These are phyloP conservation scores for Eimeria zaria DNA, from an alignment of 169 alveolate species.

Conservation along the genomic window DNA sequence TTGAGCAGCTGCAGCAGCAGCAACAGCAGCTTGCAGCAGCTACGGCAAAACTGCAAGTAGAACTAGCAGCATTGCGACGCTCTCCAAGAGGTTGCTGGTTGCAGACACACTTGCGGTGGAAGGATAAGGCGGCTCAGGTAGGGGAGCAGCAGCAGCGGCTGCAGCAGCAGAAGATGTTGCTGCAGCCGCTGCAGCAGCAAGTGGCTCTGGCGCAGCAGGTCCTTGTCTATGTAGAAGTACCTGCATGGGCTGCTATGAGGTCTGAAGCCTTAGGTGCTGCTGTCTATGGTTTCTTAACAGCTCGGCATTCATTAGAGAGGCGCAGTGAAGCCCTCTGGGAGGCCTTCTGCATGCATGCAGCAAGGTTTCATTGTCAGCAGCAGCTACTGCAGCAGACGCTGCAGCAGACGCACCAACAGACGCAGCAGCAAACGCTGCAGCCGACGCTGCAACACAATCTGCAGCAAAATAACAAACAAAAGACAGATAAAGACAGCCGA, in stretches of 20 bases:
- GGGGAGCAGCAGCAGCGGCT: slow-evolving; percentile 66
- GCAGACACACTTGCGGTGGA: slow-evolving; percentile 69
- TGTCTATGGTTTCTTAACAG: slow-evolving; percentile 39
- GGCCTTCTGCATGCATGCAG: slow-evolving; percentile 57
- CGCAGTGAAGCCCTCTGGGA: slow-evolving; percentile 49
- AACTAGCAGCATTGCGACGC: slow-evolving; percentile 54
- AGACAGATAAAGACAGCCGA: background rate
- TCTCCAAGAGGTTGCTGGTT: slow-evolving; percentile 73
- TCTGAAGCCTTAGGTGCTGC: slow-evolving; percentile 39
- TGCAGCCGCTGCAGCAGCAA: slow-evolving; percentile 71
- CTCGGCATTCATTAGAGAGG: slow-evolving; percentile 15
- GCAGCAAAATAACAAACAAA: background rate
- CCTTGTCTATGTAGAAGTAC: slow-evolving; percentile 42
- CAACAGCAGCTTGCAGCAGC: slow-evolving; percentile 78
- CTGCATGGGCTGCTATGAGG: slow-evolving; percentile 55
- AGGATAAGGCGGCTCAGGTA: slow-evolving; percentile 77
- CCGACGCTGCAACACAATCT: background rate
- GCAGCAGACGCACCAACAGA: background rate
- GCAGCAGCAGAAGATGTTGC: slow-evolving; percentile 66
- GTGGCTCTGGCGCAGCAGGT: slow-evolving; percentile 47
- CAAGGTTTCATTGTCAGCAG: slow-evolving; percentile 54
- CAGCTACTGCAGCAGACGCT: slow-evolving; percentile 13
- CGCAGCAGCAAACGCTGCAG: slow-evolving; percentile 15
- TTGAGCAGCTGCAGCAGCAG: slow-evolving; percentile 84
- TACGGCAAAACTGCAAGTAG: slow-evolving; percentile 59